Evolutionary conservation across 2,329 filamentous ascomycete genomes (phyloP).

Genomic region (Hymenoscyphus occultus): DNA sequence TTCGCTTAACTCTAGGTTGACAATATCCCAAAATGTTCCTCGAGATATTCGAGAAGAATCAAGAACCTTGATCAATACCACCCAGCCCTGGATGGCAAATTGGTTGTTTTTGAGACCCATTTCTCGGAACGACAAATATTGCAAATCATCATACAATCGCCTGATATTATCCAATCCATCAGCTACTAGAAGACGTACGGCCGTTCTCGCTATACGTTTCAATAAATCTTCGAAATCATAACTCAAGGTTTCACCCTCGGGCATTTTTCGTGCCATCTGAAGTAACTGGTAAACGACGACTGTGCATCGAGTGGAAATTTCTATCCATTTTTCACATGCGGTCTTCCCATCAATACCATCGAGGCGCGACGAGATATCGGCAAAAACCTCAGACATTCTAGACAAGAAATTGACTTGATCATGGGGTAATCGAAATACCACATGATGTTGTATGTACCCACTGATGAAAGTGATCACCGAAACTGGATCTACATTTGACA

Average conservation of each 20-base stretch:
- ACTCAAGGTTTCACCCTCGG: slow-evolving; percentile 12
- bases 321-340: slow-evolving; percentile 13
- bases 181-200: slow-evolving; percentile 42
- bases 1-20: slow-evolving; percentile 44
- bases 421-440: slow-evolving; percentile 21
- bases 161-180: slow-evolving; percentile 45
- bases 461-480: slow-evolving; percentile 26
- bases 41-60: slow-evolving; percentile 49
- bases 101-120: slow-evolving; percentile 50
- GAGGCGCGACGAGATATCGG: slow-evolving; percentile 28
- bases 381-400: slow-evolving; percentile 32
- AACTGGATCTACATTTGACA: slow-evolving; percentile 14
- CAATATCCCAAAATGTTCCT: slow-evolving; percentile 59
- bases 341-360: not conserved
- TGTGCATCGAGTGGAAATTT: slow-evolving; percentile 25
- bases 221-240: slow-evolving; percentile 50
- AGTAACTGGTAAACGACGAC: slow-evolving; percentile 42
- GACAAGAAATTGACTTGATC: slow-evolving; percentile 26
- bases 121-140: slow-evolving; percentile 45
- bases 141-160: slow-evolving; percentile 48
- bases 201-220: slow-evolving; percentile 41
- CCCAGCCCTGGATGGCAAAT: slow-evolving; percentile 53
- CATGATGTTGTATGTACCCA: slow-evolving; percentile 32
- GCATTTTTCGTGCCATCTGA: slow-evolving; percentile 40
- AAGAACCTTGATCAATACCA: slow-evolving; percentile 53